phyloP scores from a whole-genome alignment of 441 rosid species.

The Hura crepitans region DNA sequence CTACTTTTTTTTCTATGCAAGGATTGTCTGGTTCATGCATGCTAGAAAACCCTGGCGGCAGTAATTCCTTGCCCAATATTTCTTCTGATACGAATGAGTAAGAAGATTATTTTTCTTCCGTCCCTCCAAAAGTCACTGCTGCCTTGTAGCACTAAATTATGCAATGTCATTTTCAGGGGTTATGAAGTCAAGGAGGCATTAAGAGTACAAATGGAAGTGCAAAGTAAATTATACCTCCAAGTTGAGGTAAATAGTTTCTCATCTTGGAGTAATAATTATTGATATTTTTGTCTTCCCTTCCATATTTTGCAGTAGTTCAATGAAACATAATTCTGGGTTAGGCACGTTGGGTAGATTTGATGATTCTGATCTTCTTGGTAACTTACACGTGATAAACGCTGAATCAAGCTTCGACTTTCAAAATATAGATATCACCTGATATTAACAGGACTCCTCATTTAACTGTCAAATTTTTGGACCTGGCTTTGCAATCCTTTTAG shows the following conservation, averaged over 20 bases:
- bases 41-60: constrained; percentile 37
- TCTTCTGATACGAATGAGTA: constrained; percentile 52
- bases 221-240: constrained; percentile 59
- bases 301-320: background rate
- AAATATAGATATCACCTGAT: background rate
- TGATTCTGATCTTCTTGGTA: background rate
- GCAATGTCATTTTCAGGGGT: constrained; percentile 34
- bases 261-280: background rate
- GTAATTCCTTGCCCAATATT: constrained; percentile 34
- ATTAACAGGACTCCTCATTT: background rate
- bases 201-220: constrained; percentile 65
- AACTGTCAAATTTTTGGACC: background rate
- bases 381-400: background rate
- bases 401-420: background rate
- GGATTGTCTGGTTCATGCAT: constrained; percentile 48
- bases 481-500: background rate
- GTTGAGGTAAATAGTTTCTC: constrained; percentile 46
- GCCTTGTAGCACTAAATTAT: constrained; percentile 14
- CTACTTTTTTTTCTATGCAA: constrained; percentile 13
- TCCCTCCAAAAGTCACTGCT: background rate
- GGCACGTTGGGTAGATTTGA: background rate
- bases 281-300: background rate
- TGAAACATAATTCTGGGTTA: background rate
- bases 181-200: constrained; percentile 67
- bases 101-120: constrained; percentile 18